These are phyloP conservation scores for Kluyveromyces lactis DNA, from an alignment of 805 yeast genomes.

Conservation along the genomic window DNA sequence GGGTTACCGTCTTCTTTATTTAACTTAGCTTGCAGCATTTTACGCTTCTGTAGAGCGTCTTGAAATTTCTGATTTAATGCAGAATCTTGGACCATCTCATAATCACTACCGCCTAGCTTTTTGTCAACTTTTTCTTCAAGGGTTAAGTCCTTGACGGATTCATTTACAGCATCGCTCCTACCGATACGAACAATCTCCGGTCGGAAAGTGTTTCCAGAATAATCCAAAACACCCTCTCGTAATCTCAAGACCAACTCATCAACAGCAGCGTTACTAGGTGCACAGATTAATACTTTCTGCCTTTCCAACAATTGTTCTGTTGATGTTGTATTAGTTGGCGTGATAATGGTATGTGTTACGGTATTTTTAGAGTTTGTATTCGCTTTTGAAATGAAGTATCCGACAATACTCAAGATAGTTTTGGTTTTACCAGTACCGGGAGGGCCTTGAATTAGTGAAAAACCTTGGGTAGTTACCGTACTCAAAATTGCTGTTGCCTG, in stretches of 20 bases:
- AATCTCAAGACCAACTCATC: conserved; percentile 87
- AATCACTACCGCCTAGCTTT: conserved; percentile 36
- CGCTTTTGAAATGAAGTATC: conserved; percentile 50
- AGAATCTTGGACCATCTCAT: conserved; percentile 31
- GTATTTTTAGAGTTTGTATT: conserved; percentile 20
- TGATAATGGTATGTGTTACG: conserved; percentile 28
- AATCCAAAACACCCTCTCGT: conserved; percentile 56
- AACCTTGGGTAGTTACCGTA: conserved; percentile 60
- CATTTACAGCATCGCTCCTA: conserved; percentile 77
- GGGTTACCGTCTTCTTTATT: conserved; percentile 35
- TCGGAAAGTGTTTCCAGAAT: conserved; percentile 42
- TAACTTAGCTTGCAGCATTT: conserved; percentile 39
- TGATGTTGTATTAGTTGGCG: conserved; percentile 12
- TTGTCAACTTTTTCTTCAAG: conserved; percentile 79
- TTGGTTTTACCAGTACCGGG: conserved; percentile 99
- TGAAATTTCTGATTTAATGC: conserved; percentile 41
- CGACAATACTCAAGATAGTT: conserved; percentile 87
- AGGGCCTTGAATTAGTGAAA: conserved; percentile 93
- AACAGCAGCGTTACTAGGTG: conserved; percentile 98
- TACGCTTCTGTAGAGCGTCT: conserved; percentile 51
- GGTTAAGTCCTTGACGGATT: conserved; percentile 72
- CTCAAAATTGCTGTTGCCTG: conserved; percentile 87
- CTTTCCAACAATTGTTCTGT: conserved; percentile 24
- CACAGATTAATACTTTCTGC: conserved; percentile 76
- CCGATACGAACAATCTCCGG: conserved; percentile 85